Conservation (phyloP, 2,329 filamentous ascomycete genomes). For the Cercospora sp. region DNA sequence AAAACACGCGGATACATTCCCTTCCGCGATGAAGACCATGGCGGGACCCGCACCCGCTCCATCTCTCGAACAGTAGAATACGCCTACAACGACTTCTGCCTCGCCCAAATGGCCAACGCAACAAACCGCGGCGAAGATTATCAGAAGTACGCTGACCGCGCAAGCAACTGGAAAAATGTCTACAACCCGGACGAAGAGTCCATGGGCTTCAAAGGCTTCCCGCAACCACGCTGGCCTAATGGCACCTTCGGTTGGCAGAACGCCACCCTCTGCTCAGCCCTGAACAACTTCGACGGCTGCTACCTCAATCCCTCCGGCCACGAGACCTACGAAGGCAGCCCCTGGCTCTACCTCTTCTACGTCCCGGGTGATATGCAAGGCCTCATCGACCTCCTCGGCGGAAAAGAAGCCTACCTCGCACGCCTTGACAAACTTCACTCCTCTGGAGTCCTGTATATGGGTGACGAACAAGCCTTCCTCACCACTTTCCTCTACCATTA, state of each 20-base stretch:
- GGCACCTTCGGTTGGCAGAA: slow-evolving; percentile 27
- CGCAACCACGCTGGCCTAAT: slow-evolving; percentile 24
- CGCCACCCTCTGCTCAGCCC: slow-evolving; percentile 24
- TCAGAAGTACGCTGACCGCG: slow-evolving; percentile 57
- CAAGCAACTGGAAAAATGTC: slow-evolving; percentile 60
- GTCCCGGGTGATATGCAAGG: slow-evolving; percentile 27
- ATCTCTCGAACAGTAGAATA: slow-evolving; percentile 44
- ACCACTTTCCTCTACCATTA: slow-evolving; percentile 65
- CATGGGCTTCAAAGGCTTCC: slow-evolving; percentile 28
- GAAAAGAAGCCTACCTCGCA: slow-evolving; percentile 22
- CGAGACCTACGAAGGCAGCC: slow-evolving; percentile 27
- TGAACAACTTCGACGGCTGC: slow-evolving; percentile 27
- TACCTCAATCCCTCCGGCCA: slow-evolving; percentile 41
- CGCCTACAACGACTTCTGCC: slow-evolving; percentile 72
- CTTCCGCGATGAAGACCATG: slow-evolving; percentile 50
- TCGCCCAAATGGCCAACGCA: slow-evolving; percentile 60
- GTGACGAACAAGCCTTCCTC: slow-evolving; percentile 36
- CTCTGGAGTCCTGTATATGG: slow-evolving; percentile 45
- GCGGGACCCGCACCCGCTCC: slow-evolving; percentile 57
- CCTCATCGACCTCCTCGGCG: slow-evolving; percentile 23
- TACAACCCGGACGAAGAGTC: slow-evolving; percentile 24
- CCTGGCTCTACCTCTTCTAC: slow-evolving; percentile 29
- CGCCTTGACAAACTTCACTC: slow-evolving; percentile 60
- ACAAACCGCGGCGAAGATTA: slow-evolving; percentile 57
- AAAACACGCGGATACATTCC: slow-evolving; percentile 44